Evolutionary conservation across 805 yeast species (phyloP), one percentile per base, ranked within the genome.

Genomic region (Cyberlindnera euphorbiiphila): DNA sequence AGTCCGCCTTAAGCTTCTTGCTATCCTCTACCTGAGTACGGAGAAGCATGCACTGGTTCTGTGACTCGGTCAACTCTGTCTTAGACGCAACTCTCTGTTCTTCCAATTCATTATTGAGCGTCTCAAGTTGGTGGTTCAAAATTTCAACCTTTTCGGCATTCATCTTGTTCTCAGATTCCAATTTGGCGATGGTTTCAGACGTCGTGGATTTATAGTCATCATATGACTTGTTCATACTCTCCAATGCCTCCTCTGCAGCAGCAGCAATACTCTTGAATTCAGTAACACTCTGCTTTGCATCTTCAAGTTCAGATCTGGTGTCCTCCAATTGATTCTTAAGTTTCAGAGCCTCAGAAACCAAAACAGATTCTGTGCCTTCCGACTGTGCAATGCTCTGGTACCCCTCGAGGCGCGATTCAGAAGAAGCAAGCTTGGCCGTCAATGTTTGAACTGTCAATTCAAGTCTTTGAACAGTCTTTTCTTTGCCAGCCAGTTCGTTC

Each of bases 161-260:
- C 9, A 42, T 23, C 18, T 32, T 25, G 15, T 53, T 59, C 29
- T 57, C 59, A 2, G 45, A 24, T 22, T 47, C 36, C 12, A 60
- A 40, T 2, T 33, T 29, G 2, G 39, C 26, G 9, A 55, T 47
- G 9, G 47, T 43, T 3, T 35, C 38, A 15, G 43, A 34, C 1
- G 62, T 39, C 2, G 45, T 34, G 9, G 45, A 41, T 45, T 68
- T 71, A 45, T 59, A 70, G 32, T 59, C 59, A 33, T 71, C 85
- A 53, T 72, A 81, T 1, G 80, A 65, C 15, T 64, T 62, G 20
- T 74, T 77, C 42, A 85, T 64, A 31, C 69, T 65, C 25, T 63
- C 59, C 25, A 85, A 64, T 5, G 88, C 77, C 36, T 72, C 74
- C 52, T 85, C 94, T 4, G 86, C 76, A 11, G 83, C 76, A 35